Percentiles rank a stretch among this genome's conserved stretches.
Evolutionary conservation across 2,329 filamentous ascomycete species (phyloP).

Genomic region (Chaetomium sp.): DNA sequence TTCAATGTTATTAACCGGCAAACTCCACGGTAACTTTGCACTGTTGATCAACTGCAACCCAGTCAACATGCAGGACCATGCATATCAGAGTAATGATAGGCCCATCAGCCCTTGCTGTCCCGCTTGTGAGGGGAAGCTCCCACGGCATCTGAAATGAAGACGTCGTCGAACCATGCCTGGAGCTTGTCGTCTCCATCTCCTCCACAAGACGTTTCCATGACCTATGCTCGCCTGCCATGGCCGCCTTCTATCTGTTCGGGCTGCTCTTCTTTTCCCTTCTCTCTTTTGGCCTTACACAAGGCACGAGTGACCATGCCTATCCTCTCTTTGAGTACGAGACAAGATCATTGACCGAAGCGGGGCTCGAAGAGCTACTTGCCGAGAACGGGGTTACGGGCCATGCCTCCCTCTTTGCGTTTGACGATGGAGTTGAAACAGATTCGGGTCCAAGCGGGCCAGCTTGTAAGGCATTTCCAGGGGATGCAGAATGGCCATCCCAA

Average conservation of each 20-base stretch:
- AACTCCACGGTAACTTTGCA: background rate
- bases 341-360: background rate
- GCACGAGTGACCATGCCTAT: background rate
- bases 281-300: background rate
- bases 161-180: background rate
- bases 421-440: background rate
- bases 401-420: background rate
- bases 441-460: background rate
- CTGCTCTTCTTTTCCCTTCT: background rate
- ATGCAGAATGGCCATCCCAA: constrained; percentile 50
- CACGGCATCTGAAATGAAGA: background rate
- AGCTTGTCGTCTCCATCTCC: background rate
- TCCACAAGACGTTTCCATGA: background rate
- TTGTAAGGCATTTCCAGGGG: constrained; percentile 3
- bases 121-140: background rate
- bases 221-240: background rate
- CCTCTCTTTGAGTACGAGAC: constrained; percentile 1
- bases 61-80: background rate
- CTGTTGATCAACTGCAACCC: background rate
- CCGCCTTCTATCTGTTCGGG: background rate
- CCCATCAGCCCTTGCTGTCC: background rate
- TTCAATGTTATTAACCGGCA: too few relatives aligned
- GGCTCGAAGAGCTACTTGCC: background rate
- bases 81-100: background rate
- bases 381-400: background rate